A percentile compares a stretch with the other conserved stretches of the same genome.
Conservation (phyloP, 192 early-diverging fungal genomes). For the Endogone sp. region DNA sequence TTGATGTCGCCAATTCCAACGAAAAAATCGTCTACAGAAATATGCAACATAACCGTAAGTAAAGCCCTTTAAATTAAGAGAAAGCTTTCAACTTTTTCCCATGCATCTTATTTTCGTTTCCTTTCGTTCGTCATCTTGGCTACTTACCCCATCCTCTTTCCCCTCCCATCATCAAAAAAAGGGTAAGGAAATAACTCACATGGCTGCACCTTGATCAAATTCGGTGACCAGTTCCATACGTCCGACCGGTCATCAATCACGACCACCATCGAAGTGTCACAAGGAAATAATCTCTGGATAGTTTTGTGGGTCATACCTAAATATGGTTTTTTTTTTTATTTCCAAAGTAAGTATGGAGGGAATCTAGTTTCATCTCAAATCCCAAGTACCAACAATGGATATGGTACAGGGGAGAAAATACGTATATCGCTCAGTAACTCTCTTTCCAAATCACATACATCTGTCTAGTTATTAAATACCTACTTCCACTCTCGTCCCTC, state of each 20-base stretch:
- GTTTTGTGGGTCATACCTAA: conserved; percentile 75
- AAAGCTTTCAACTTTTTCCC: no score
- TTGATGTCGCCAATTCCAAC: conserved; percentile 96
- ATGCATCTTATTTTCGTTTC: no score
- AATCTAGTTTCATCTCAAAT: background rate
- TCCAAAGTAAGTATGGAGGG: background rate
- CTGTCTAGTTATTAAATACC: no score
- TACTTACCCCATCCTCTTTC: no score
- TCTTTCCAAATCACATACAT: no score
- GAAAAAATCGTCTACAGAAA: conserved; percentile 81
- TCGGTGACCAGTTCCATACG: conserved; percentile 90
- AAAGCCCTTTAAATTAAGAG: no score
- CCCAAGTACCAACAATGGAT: background rate
- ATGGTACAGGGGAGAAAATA: background rate
- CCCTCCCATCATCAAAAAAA: no score
- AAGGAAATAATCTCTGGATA: conserved; percentile 85
- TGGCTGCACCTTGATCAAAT: conserved; percentile 84
- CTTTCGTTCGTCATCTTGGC: background rate
- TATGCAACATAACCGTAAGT: background rate
- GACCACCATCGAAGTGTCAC: conserved; percentile 94
- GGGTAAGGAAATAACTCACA: no score
- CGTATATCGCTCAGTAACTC: no score
- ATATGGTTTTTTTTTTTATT: background rate
- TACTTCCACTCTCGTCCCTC: conserved; percentile 88
- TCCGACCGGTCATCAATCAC: conserved; percentile 94